Base-by-base conservation (phyloP, 129 eudicot genomes). In the Flaveria robusta region DNA sequence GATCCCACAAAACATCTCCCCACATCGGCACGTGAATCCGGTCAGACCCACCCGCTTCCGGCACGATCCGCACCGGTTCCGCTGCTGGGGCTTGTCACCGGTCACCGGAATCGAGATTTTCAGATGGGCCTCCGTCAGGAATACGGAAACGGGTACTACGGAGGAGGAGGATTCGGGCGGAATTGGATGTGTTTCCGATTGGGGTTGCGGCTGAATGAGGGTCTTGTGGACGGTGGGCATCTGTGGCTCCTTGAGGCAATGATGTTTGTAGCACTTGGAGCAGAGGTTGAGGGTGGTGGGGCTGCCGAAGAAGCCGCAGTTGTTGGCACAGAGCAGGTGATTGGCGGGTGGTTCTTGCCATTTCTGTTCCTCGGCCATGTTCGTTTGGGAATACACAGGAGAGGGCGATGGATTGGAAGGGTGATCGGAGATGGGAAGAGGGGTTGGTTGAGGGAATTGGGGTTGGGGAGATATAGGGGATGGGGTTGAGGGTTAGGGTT, bases 261-360 rank as follows among this genome's bases (percentile, higher is more conserved):
- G 75, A 20, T 88, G 86, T 9, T 77, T 55, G 86, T 86, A 88
- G 74, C 94, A 88, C 77, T 88, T 81, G 42, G 94, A 88, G 59
- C 94, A 88, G 56, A 81, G 70, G 52, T 86, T 74, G 24, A 63
- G 77, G 18, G 90, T 88, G 11, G 90, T 79, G 3, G 94, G 82
- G 66, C 88, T 88, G 11, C 94, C 94, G 74, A 83, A 86, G 54
- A 88, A 88, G 13, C 94, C 94, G 78, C 94, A 88, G 52, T 86
- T 86, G 47, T 88, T 88, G 1, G 77, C 87, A 51, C 94, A 88
- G 18, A 88, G 80, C 8, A 80, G 77, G 76, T 77, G 89, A 49
- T 82, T 86, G 23, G 82, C 75, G n/a, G n/a, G n/a, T 19, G 89
- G 63, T 16, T 83, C 70, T 66, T 87, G 81, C 54, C 77, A 87